A percentile compares a stretch with the other conserved stretches of the same genome.
These are phyloP conservation scores for Alternaria burnsii DNA, from an alignment of 2,329 filamentous ascomycete genomes.

Conservation along the genomic window DNA sequence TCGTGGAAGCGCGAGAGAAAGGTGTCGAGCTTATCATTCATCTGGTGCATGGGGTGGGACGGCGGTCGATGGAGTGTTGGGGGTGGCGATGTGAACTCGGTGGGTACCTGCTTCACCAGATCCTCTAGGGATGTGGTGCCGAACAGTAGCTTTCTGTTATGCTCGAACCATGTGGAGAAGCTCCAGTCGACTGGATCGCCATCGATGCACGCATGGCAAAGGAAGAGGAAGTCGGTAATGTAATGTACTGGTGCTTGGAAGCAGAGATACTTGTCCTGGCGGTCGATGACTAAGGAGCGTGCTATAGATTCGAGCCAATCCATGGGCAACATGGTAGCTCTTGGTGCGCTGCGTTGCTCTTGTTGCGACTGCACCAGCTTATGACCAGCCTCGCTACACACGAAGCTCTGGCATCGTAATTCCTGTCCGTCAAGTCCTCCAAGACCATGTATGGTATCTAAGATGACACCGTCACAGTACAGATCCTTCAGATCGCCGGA, in stretches of 20 bases:
- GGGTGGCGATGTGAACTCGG: not conserved
- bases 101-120: conserved; percentile 20
- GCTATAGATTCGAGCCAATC: conserved; percentile 34
- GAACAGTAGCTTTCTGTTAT: conserved; percentile 30
- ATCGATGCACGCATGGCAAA: conserved; percentile 34
- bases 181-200: conserved; percentile 32
- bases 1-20: conserved; percentile 43
- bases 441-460: conserved; percentile 35
- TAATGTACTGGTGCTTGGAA: conserved; percentile 36
- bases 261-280: conserved; percentile 44
- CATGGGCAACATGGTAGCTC: conserved; percentile 21
- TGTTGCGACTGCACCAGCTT: conserved; percentile 18
- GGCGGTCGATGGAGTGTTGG: conserved; percentile 24
- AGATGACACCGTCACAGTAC: conserved; percentile 35
- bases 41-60: conserved; percentile 25
- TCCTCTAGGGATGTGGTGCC: conserved; percentile 27
- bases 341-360: conserved; percentile 11
- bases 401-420: conserved; percentile 37
- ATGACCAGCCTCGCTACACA: conserved; percentile 31
- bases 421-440: conserved; percentile 38
- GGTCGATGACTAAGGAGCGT: conserved; percentile 39
- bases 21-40: conserved; percentile 29
- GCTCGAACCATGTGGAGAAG: conserved; percentile 40
- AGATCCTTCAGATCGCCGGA: conserved; percentile 32
- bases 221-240: conserved; percentile 36